phyloP scores from a whole-genome alignment of 257 asterid species.

The Fraxinus cuspidata region DNA sequence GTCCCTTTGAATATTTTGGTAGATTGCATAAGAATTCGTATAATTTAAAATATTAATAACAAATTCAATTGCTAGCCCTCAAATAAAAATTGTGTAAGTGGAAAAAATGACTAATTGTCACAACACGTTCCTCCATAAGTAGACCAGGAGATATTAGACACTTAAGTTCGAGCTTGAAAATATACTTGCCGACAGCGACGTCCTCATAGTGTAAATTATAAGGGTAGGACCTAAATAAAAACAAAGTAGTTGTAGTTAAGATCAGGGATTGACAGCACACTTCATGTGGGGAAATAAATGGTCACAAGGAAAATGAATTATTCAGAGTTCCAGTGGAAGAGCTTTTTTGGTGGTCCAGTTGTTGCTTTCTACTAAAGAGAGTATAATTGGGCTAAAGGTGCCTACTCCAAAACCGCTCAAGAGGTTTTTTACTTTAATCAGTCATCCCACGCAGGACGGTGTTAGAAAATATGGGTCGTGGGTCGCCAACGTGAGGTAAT shows the following conservation, averaged over 20 bases:
- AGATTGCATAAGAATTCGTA: neutral
- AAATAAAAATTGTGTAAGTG: neutral
- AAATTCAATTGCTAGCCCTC: neutral
- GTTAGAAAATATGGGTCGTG: no score
- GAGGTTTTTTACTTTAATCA: no score
- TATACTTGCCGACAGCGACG: neutral
- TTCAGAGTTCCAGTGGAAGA: slow-evolving; percentile 18
- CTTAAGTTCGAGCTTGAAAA: neutral
- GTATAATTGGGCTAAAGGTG: neutral
- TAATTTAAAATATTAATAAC: neutral
- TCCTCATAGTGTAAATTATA: neutral
- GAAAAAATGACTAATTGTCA: neutral
- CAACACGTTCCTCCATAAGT: neutral
- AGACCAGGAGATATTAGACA: neutral
- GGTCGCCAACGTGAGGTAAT: no score
- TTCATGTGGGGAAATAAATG: slow-evolving; percentile 12
- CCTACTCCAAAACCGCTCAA: neutral
- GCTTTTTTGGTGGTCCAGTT: slow-evolving; percentile 34
- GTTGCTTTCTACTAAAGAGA: slow-evolving; percentile 11
- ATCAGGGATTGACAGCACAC: neutral
- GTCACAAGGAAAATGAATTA: slow-evolving; percentile 19
- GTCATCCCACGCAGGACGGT: neutral
- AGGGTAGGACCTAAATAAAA: neutral
- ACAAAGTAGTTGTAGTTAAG: neutral
- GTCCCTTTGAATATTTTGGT: neutral